A percentile compares a stretch with the other conserved stretches of the same genome.
phyloP scores from a whole-genome alignment of 2,329 filamentous ascomycete species.

The Nemania serpens region DNA sequence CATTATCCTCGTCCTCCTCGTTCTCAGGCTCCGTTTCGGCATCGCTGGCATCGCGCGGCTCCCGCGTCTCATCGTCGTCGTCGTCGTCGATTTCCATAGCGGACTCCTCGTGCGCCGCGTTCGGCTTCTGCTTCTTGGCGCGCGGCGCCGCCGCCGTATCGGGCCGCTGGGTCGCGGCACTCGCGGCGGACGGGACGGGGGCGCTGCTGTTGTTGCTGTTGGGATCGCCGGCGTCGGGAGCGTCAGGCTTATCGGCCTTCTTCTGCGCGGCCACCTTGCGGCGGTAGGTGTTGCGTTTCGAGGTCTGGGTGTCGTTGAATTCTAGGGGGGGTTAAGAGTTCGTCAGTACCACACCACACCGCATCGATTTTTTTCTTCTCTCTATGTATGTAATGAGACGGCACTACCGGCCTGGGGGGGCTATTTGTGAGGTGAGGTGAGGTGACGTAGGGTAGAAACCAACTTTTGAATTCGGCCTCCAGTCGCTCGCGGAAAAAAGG shows the following conservation, averaged over 20 bases:
- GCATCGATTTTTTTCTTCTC: too few relatives aligned
- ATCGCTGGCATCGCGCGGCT: constrained; percentile 45
- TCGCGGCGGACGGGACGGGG: constrained; percentile 37
- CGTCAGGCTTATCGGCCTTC: constrained; percentile 41
- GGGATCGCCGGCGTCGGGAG: constrained; percentile 37
- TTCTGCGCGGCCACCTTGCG: constrained; percentile 72
- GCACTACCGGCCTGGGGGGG: too few relatives aligned
- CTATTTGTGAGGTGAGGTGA: too few relatives aligned
- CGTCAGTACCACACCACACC: background rate
- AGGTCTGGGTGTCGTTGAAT: constrained; percentile 73
- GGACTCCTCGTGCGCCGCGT: constrained; percentile 45
- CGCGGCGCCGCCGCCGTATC: constrained; percentile 35
- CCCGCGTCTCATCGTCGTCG: constrained; percentile 39
- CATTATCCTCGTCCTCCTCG: constrained; percentile 57
- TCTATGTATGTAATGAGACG: background rate
- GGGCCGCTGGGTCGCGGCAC: constrained; percentile 25
- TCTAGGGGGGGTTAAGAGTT: constrained; percentile 48
- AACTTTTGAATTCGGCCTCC: constrained; percentile 80
- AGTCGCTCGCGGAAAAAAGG: constrained; percentile 70
- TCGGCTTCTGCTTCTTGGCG: constrained; percentile 47
- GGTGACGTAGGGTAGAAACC: constrained; percentile 46
- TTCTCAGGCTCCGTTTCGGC: constrained; percentile 50
- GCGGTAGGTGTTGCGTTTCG: constrained; percentile 75
- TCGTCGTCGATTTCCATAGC: constrained; percentile 52
- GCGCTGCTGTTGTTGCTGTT: constrained; percentile 30